Percentiles rank a stretch among this genome's conserved stretches.
Conservation (phyloP, 768 basidiomycete species). For the Brasilioporus rufonigricans region DNA sequence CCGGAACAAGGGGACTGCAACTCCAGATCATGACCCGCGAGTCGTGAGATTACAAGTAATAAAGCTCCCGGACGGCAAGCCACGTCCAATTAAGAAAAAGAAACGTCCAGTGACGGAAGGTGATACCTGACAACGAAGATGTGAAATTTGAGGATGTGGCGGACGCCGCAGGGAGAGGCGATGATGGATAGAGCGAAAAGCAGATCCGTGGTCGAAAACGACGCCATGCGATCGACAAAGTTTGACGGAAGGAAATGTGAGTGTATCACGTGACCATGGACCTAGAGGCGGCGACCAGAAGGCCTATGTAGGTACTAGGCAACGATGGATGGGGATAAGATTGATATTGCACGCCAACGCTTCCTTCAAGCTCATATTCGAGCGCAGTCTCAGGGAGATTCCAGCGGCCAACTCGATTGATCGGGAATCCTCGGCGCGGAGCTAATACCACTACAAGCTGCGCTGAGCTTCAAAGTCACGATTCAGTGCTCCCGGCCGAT, state of each 20-base stretch:
- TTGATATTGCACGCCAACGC: background rate
- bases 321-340: background rate
- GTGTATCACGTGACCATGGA: background rate
- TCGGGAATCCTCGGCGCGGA: slow-evolving; percentile 15
- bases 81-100: slow-evolving; percentile 25
- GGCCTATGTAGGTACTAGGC: no score
- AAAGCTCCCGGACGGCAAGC: slow-evolving; percentile 14
- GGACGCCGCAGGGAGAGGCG: slow-evolving; percentile 23
- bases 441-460: background rate
- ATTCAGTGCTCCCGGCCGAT: slow-evolving; percentile 14
- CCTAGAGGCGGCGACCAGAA: no score
- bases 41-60: slow-evolving; percentile 19
- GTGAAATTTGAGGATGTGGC: slow-evolving; percentile 18
- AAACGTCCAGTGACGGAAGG: slow-evolving; percentile 21
- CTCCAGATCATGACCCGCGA: slow-evolving; percentile 26
- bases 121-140: slow-evolving; percentile 22
- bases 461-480: slow-evolving; percentile 20
- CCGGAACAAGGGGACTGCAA: slow-evolving; percentile 12
- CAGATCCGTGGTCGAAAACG: slow-evolving; percentile 16
- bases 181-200: slow-evolving; percentile 9
- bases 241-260: slow-evolving; percentile 3
- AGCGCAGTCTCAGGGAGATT: background rate
- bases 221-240: slow-evolving; percentile 3
- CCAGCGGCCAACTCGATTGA: slow-evolving; percentile 12
- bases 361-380: background rate